Conservation (phyloP, 176 grass and related monocot species). For the Paspalum vaginatum region DNA sequence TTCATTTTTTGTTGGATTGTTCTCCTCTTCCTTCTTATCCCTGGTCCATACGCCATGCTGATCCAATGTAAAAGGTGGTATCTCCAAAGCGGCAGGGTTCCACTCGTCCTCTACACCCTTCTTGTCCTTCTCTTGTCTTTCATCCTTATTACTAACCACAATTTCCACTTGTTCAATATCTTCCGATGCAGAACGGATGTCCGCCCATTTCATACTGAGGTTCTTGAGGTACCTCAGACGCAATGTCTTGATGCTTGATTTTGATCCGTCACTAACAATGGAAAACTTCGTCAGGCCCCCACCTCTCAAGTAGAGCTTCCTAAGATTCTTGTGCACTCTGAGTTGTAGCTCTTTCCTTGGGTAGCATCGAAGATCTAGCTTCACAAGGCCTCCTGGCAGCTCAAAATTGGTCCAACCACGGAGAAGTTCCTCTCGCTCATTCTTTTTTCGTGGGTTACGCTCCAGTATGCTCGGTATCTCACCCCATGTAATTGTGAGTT, state of each 20-base stretch:
- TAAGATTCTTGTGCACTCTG: neutral
- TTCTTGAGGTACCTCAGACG: constrained; percentile 41
- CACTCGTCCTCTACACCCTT: neutral
- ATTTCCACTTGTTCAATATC: constrained; percentile 15
- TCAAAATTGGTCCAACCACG: neutral
- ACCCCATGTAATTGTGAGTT: constrained; percentile 52
- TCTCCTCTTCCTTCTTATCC: constrained; percentile 24
- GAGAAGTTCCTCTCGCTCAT: rapidly evolving
- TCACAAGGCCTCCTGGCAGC: constrained; percentile 20
- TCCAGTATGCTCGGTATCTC: constrained; percentile 35
- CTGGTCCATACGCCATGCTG: constrained; percentile 38
- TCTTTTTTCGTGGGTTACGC: rapidly evolving
- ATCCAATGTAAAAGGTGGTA: constrained; percentile 11
- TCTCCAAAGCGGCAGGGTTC: too few species aligned
- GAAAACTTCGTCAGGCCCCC: neutral
- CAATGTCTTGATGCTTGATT: neutral
- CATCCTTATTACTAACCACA: constrained; percentile 17
- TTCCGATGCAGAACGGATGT: rapidly evolving
- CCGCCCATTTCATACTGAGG: rapidly evolving
- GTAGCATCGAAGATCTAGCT: constrained; percentile 52
- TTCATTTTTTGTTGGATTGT: neutral
- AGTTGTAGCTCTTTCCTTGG: neutral
- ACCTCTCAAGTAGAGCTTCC: constrained; percentile 51
- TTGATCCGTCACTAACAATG: rapidly evolving
- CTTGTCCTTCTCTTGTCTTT: neutral